A percentile compares a stretch with the other conserved stretches of the same genome.
Conservation (phyloP, 768 basidiomycete genomes). For the Kwoniella sp. region DNA sequence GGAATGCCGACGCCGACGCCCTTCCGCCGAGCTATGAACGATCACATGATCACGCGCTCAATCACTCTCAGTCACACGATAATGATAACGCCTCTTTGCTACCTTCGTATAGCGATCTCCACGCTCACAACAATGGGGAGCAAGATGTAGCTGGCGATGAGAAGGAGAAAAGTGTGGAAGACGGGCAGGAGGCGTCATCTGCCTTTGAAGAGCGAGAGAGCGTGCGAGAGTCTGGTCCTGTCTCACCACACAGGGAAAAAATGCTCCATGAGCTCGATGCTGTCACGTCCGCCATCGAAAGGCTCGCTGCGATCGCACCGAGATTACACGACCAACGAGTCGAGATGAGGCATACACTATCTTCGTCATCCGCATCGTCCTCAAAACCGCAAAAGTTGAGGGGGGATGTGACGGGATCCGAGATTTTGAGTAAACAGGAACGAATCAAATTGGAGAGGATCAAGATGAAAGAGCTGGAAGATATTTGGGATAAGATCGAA, state of each 20-base stretch:
- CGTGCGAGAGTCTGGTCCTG: background rate
- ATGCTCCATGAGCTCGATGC: conserved; percentile 79
- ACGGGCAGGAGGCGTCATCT: background rate
- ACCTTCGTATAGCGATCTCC: conserved; percentile 1
- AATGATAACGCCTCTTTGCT: background rate
- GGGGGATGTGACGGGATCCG: background rate
- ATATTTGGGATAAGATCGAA: conserved; percentile 56
- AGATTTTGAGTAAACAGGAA: conserved; percentile 23
- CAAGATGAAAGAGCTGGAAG: conserved; percentile 38
- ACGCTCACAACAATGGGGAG: background rate
- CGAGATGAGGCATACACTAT: conserved; percentile 64
- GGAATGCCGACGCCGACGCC: background rate
- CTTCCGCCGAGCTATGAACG: conserved; percentile 9
- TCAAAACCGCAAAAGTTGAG: background rate
- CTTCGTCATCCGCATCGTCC: conserved; percentile 3
- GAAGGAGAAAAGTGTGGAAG: conserved; percentile 4
- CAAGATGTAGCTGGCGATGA: background rate
- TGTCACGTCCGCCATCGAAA: conserved; percentile 84
- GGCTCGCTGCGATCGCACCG: conserved; percentile 80
- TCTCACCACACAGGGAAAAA: conserved; percentile 63
- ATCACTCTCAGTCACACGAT: background rate
- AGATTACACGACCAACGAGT: conserved; percentile 90
- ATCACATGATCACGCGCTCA: conserved; percentile 4
- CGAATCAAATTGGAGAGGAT: conserved; percentile 62
- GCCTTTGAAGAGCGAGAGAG: background rate